phyloP scores from a whole-genome alignment of 1,139 yeast species.

The Nakaseomyces delphensis region DNA sequence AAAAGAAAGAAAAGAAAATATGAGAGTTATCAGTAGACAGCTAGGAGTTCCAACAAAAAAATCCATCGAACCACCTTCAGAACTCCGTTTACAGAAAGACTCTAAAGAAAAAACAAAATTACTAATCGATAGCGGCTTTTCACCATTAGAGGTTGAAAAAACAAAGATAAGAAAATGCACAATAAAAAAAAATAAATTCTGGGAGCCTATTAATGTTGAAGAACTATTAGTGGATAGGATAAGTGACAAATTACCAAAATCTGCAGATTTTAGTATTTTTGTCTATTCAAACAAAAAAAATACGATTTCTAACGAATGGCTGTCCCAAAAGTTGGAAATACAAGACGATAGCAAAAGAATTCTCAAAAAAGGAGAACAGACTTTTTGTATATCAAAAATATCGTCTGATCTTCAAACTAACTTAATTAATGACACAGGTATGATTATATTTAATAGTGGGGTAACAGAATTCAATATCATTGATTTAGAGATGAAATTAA shows the following conservation, averaged over 20 bases:
- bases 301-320: slow-evolving; percentile 25
- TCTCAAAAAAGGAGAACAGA: neutral
- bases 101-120: slow-evolving; percentile 12
- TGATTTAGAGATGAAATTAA: slow-evolving; percentile 30
- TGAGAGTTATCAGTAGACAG: slow-evolving; percentile 30
- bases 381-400: slow-evolving; percentile 9
- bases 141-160: slow-evolving; percentile 25
- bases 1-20: slow-evolving; percentile 40
- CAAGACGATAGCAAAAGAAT: neutral
- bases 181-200: slow-evolving; percentile 20
- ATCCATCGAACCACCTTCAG: slow-evolving; percentile 17
- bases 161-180: slow-evolving; percentile 20
- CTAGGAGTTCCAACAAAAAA: slow-evolving; percentile 31
- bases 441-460: slow-evolving; percentile 34
- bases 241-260: slow-evolving; percentile 11
- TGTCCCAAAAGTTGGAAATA: slow-evolving; percentile 21
- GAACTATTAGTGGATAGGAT: slow-evolving; percentile 17
- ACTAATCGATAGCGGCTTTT: slow-evolving; percentile 14
- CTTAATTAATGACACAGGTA: slow-evolving; percentile 26
- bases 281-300: slow-evolving; percentile 23
- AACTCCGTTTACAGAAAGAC: slow-evolving; percentile 13
- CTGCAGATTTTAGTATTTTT: slow-evolving; percentile 15
- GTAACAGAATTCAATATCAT: slow-evolving; percentile 30
- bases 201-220: slow-evolving; percentile 24
- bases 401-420: slow-evolving; percentile 15